Evolutionary conservation across 768 basidiomycete species (phyloP).

Genomic region (Macrolepiota albuminosa): DNA sequence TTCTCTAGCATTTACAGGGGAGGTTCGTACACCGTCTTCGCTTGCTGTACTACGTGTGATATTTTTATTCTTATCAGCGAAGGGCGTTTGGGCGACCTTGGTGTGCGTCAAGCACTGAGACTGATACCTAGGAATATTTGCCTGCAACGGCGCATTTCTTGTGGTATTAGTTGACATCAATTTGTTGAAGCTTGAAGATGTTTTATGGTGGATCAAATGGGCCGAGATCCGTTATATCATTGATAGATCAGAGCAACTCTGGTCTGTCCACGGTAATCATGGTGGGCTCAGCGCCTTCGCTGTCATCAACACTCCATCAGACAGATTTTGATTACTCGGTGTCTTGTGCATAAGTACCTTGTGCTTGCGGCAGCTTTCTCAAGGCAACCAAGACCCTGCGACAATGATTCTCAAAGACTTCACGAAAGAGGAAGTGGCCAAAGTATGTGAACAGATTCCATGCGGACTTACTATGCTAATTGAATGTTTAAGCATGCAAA

Average conservation of each 20-base stretch:
- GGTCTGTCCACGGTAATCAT: background rate
- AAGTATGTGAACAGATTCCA: constrained; percentile 6
- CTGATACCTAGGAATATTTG: constrained; percentile 60
- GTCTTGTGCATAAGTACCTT: constrained; percentile 7
- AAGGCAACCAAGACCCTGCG: background rate
- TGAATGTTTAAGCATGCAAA: constrained; percentile 10
- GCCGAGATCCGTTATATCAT: background rate
- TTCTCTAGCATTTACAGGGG: constrained; percentile 4
- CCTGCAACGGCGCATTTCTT: constrained; percentile 25
- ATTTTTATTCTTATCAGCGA: constrained; percentile 27
- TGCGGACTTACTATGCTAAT: background rate
- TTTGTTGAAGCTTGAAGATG: background rate
- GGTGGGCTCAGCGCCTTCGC: background rate
- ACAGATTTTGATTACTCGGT: constrained; percentile 8
- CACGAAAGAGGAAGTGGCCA: constrained; percentile 14
- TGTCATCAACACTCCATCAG: background rate
- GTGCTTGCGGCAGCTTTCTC: background rate
- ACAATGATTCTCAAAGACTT: constrained; percentile 13
- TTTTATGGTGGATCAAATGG: background rate
- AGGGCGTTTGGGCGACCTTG: constrained; percentile 73
- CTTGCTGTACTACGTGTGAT: background rate
- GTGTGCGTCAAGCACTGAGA: constrained; percentile 70
- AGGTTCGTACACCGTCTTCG: constrained; percentile 6
- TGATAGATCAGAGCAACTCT: background rate
- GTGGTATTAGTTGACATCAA: background rate